Conservation (phyloP, 2,329 filamentous ascomycete species). For the Aquanectria penicillioides region DNA sequence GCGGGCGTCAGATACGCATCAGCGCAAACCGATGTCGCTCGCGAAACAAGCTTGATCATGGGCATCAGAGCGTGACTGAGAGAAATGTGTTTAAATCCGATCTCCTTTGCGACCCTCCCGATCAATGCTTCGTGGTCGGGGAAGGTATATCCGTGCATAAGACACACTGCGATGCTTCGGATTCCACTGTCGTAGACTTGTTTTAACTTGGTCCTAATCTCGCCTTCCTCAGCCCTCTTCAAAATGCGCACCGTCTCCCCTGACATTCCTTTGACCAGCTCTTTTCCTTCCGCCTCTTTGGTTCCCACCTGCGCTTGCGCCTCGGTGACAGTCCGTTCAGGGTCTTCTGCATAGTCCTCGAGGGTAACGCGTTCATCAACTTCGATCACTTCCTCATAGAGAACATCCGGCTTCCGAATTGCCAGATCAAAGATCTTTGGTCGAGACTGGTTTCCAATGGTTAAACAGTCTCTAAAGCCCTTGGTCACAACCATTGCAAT, state of each 20-base stretch:
- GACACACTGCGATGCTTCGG: slow-evolving; percentile 84
- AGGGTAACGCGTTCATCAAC: slow-evolving; percentile 90
- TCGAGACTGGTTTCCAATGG: slow-evolving; percentile 90
- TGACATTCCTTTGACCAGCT: slow-evolving; percentile 73
- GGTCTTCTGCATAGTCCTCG: slow-evolving; percentile 92
- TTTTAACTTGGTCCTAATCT: slow-evolving; percentile 68
- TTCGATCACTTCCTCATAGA: slow-evolving; percentile 89
- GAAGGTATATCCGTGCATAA: slow-evolving; percentile 94
- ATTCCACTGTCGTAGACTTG: slow-evolving; percentile 73
- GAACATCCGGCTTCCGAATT: slow-evolving; percentile 85
- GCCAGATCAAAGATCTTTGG: slow-evolving; percentile 92
- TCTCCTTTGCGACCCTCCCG: slow-evolving; percentile 78
- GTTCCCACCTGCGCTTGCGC: slow-evolving; percentile 65
- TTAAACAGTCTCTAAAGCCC: slow-evolving; percentile 87
- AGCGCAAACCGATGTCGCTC: slow-evolving; percentile 55
- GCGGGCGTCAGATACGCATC: slow-evolving; percentile 57
- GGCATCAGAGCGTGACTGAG: slow-evolving; percentile 54
- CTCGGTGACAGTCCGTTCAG: slow-evolving; percentile 65
- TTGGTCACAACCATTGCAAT: slow-evolving; percentile 89
- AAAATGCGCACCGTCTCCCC: slow-evolving; percentile 77
- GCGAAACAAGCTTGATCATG: slow-evolving; percentile 56
- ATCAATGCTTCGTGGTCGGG: slow-evolving; percentile 85
- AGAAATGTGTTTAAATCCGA: slow-evolving; percentile 81
- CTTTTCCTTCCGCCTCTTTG: slow-evolving; percentile 59
- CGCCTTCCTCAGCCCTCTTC: slow-evolving; percentile 63